Base-by-base conservation (phyloP, 306 rosid species). In the Malus domestica region DNA sequence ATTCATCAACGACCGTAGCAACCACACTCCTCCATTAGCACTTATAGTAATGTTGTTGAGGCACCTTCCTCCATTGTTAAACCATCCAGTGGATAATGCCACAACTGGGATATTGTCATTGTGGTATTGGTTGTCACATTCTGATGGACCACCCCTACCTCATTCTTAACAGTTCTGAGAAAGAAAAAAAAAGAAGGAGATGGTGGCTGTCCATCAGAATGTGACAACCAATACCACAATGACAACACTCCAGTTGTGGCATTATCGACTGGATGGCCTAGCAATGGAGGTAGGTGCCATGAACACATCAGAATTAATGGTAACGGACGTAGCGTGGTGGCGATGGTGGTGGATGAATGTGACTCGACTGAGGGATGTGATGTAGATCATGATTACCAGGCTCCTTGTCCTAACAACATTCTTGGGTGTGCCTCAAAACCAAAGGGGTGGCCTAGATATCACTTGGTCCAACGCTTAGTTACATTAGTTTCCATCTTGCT, bases 311-410 rank as follows among this genome's bases (percentile, higher is more conserved):
- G 13, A 54, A 82, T 91, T 3, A 10, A 12, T n/a, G 96, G 67
- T 0, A 87, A 91, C 49, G 91, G 96, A 3, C 67, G 33, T 4
- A 83, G 62, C 2, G 93, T 89, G 35, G 66, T 55, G 5, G 96
- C 90, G 0, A 69, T 23, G 83, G 96, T 90, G 25, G 90, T 88
- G 13, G 96, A 90, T 15, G 91, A 90, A 40, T 88, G 91, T 80
- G 93, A 88, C 33, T 88, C 96, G 2, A 82, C 79, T 0, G 74
- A 4, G 45, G 93, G 96, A 3, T 89, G 87, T 55, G 90, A 89
- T 79, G 62, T 58, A 0, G 88, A 79, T 0, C 93, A 86, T 77
- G 87, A 74, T 59, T 84, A 38, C 38, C 85, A 86, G 30, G 89
- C 85, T 30, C 87, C 88, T 0, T 83, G 92, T 33, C 32, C 80